Base-by-base conservation (phyloP, 1,284 basidiomycete genomes). In the Mycosarcoma mackinlayi region DNA sequence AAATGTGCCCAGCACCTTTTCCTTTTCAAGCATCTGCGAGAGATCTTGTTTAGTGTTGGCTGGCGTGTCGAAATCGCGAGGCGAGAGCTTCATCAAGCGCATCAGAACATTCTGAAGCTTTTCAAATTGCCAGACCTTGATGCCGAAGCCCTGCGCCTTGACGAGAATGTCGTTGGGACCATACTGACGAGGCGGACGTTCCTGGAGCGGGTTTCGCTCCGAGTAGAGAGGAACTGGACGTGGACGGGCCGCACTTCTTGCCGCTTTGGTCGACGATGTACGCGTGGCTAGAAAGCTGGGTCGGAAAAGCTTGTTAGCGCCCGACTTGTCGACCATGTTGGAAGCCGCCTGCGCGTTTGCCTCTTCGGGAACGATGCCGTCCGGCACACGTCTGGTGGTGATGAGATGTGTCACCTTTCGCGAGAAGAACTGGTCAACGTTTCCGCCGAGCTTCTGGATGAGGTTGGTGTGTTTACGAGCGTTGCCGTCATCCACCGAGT, bases 61-160 rank as follows among this genome's bases (percentile, higher is more conserved):
- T 10, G 63, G 53, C 4, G 57, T 35, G 10, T 51, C 45, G n/a
- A 57, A 21, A 30, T 63, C 47, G 42, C 55, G 67, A n/a, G 58
- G 53, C 41, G 60, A 56, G 25, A 66, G 45, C 44, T 65, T 66
- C 56, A 67, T 56, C 11, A 70, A 16, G 4, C 72, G 50, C 54
- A 65, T 56, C 24, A 73, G 52, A 30, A 70, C 55, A 11, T 58
- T 72, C 55, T 59, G 62, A 24, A 62, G 72, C 65, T 73, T 79
- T 24, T 87, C 84, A 6, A 89, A 85, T 35, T 85, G 89, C 94
- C 96, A 98, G 27, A 98, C 88, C 84, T 97, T 98, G 83, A 93
- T 91, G 33, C 88, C 88, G 71, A 91, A 90, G 31, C 86, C 86
- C 45, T 88, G 84, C 2, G 94, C 93, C 81, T 94, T 92, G 55